Evolutionary conservation across 805 yeast genomes (phyloP), one percentile per base, ranked within the genome.

Genomic region (Ogataea nakhonphanomensis): DNA sequence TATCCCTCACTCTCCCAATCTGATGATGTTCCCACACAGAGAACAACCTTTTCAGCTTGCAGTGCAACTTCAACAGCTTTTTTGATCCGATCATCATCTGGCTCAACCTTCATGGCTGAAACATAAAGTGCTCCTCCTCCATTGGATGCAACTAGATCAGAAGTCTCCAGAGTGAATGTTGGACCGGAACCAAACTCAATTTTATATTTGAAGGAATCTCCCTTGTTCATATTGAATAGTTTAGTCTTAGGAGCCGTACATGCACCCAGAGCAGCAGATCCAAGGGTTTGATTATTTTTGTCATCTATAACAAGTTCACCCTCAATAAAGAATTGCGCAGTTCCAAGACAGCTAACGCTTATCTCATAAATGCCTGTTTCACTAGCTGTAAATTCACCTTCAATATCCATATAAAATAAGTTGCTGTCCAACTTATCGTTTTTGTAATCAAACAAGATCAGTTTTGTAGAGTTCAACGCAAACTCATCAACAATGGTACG

Each of bases 1-100:
- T 64, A 70, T 29, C 84, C 81, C 57, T 79, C 84, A 22, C 75
- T 61, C 56, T 79, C 84, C 72, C 76, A 77, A 28, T 76, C 81
- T 22, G 61, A 59, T 46, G 73, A 68, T 43, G 76, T 62, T 26
- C 85, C 85, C 37, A 73, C 62, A 39, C 67, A 57, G 31, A 79
- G 50, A 12, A 79, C 57, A 15, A 76, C 82, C 54, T 75, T 75
- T 45, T 79, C 84, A 20, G 59, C 77, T 1, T 51, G 28, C 46
- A 66, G 63, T 29, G 85, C 84, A 28, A 71, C 41, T 10, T 61
- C 69, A 13, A 65, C 75, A 8, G 84, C 82, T 22, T 57, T 51
- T 1, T 41, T 37, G 31, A 73, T 64, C 45, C 61, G 67, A 25
- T 49, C 59, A 12, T 59, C 54, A 10, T 53, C 50, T n/a, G 29